Base-by-base conservation (phyloP, 495 filamentous ascomycete genomes). In the Penicillium waksmanii region DNA sequence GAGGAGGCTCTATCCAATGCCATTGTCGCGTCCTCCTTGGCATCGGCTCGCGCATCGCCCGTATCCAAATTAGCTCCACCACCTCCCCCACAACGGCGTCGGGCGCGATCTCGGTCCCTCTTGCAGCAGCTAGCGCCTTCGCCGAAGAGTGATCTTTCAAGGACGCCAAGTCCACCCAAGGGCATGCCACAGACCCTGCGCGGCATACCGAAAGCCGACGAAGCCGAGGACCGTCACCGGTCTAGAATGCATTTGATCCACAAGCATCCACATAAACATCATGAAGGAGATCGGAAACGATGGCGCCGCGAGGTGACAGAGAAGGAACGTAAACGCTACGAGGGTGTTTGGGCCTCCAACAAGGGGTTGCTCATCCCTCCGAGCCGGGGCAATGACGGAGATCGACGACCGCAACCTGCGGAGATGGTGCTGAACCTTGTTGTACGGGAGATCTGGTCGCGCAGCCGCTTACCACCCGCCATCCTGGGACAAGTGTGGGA, bases 301-400 rank as follows among this genome's bases (percentile, higher is more conserved):
- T 97, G 92, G 91, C 80, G 88, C 33, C 87, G 90, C 57, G 80
- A 85, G 54, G 81, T 98, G 40, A 90, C 89, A 0, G 84, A 89
- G 57, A 75, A 85, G 9, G 91, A 97, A 66, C 82, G 92, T 38
- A 92, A 90, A 65, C 81, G 94, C n/a, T 98, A 98, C 66, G 95
- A 98, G 74, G 96, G 92, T 5, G 88, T 98, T 3, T 98, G 93
- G 92, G 95, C 96, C 23, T 93, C 92, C 17, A 98, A 98, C 66
- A 85, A 85, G 57, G 94, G 93, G 0, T 55, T 93, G n/a, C 73
- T 82, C 25, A 72, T 85, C 50, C 62, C 68, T 40, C 53, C 60
- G 5, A 50, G 47, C 31, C 53, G 42, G 54, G 31, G 34, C 6
- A 53, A 31, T 54, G 49, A 35, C 5, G 17, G 50, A 19, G 62